These are phyloP conservation scores for Stachybotrys elegans DNA, from an alignment of 2,329 filamentous ascomycete genomes.

Conservation along the genomic window DNA sequence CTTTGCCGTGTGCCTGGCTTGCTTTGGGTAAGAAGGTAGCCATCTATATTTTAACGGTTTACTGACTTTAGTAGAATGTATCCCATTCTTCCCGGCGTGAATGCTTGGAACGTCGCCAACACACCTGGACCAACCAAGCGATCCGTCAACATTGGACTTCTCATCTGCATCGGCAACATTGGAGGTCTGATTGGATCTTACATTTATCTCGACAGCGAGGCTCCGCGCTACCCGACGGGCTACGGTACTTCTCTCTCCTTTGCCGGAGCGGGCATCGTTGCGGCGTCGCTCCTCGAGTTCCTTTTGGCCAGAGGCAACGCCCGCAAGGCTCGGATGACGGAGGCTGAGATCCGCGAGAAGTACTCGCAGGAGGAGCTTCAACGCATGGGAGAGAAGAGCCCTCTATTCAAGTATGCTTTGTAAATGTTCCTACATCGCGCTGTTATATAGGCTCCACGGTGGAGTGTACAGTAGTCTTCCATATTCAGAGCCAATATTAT, in stretches of 20 bases:
- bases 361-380: constrained; percentile 24
- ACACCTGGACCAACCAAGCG: constrained; percentile 30
- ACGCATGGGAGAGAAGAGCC: constrained; percentile 26
- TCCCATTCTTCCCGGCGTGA: constrained; percentile 34
- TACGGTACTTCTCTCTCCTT: constrained; percentile 28
- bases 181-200: constrained; percentile 36
- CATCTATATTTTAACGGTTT: neutral
- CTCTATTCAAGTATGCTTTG: constrained; percentile 24
- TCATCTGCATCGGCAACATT: constrained; percentile 35
- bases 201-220: constrained; percentile 29
- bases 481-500: no score
- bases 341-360: constrained; percentile 15
- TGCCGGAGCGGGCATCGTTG: constrained; percentile 19
- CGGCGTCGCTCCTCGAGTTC: constrained; percentile 23
- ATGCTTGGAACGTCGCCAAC: constrained; percentile 36
- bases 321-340: constrained; percentile 17
- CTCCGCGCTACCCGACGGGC: constrained; percentile 26
- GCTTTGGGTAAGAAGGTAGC: constrained; percentile 15
- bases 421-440: no score
- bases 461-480: no score
- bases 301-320: constrained; percentile 20
- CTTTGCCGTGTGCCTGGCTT: constrained; percentile 38
- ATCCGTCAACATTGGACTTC: constrained; percentile 34
- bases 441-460: no score
- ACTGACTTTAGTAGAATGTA: constrained; percentile 30